Evolutionary conservation across 768 basidiomycete genomes (phyloP), one percentile per base, ranked within the genome.

Genomic region (Cystofilobasidium capitatum): DNA sequence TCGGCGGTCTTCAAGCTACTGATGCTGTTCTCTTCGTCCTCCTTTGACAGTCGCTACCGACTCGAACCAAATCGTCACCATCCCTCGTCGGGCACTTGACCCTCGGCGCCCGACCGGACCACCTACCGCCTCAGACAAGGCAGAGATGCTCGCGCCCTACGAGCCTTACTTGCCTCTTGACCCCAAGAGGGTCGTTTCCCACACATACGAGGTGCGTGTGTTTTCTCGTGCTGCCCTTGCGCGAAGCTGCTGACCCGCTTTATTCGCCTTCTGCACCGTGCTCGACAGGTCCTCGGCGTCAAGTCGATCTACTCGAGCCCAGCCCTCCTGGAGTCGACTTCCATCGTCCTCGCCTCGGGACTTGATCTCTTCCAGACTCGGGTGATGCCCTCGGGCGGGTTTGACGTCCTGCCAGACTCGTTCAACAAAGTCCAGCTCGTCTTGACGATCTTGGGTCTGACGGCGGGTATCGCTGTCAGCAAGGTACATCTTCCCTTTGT

Each of bases 351-450:
- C 73, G 84, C 86, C 0, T 85, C 86, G 72, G 93, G 94, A 6
- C 81, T 92, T 10, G 94, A 98, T 77, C 80, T 97, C 71, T 97
- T 97, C 82, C 79, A 85, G 33, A 89, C 89, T 14, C 83, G 91
- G 20, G 82, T 89, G 5, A 83, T 88, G 44, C 91, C 93, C 1
- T 92, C 90, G 14, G 85, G 84, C 45, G 90, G 91, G 24, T 98
- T 98, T 73, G 94, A 98, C 74, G 85, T 96, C 31, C 82, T 98
- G 10, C 89, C 83, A 72, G 88, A 92, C 76, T 86, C 81, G 73
- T 98, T 98, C 77, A 97, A 97, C 80, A 96, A 97, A 80, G 81
- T 79, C 0, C 94, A 98, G 76, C 81, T 98, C 29, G 84, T 93
- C 70, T 77, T 91, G 35, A 97, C 91, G 1, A 84, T 94, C 39